phyloP scores from a whole-genome alignment of 2,329 filamentous ascomycete species.

The Cercospora brassicicola region DNA sequence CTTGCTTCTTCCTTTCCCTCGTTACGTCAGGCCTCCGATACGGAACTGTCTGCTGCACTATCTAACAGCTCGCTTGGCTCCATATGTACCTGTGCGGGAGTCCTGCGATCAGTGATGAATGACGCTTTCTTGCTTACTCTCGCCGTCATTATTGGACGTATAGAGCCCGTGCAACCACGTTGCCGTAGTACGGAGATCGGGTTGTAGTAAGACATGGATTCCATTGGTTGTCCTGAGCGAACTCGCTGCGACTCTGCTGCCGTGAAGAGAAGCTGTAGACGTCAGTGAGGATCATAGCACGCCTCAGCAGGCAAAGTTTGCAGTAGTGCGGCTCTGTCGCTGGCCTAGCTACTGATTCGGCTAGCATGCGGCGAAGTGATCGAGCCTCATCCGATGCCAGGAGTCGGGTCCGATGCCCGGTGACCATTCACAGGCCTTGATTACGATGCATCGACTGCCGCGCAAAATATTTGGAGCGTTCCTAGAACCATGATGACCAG shows the following conservation, averaged over 20 bases:
- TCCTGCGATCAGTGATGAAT: slow-evolving; percentile 6
- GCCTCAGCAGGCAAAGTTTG: slow-evolving; percentile 1
- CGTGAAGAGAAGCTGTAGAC: slow-evolving; percentile 2
- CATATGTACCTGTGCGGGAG: slow-evolving; percentile 9
- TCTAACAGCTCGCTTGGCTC: slow-evolving; percentile 5
- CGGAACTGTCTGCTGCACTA: not conserved
- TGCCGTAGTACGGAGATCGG: not conserved
- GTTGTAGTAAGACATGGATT: not conserved
- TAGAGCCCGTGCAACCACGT: not conserved
- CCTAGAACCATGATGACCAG: not conserved
- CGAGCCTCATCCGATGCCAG: slow-evolving; percentile 2
- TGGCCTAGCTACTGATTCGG: not conserved
- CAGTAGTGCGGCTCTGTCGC: slow-evolving; percentile 10
- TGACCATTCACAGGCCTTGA: not conserved
- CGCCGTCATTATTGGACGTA: slow-evolving; percentile 18
- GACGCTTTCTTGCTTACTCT: slow-evolving; percentile 18
- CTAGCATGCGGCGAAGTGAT: slow-evolving; percentile 3
- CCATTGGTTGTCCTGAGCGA: not conserved
- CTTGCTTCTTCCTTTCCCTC: not conserved
- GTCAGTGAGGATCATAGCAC: slow-evolving; percentile 10
- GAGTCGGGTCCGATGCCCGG: slow-evolving; percentile 3
- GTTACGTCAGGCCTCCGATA: slow-evolving; percentile 8
- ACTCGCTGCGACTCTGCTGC: not conserved
- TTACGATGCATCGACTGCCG: not conserved
- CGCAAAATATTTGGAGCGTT: too few species aligned